Evolutionary conservation across 495 filamentous ascomycete species (phyloP).

Genomic region (Hypoxylon rickii): DNA sequence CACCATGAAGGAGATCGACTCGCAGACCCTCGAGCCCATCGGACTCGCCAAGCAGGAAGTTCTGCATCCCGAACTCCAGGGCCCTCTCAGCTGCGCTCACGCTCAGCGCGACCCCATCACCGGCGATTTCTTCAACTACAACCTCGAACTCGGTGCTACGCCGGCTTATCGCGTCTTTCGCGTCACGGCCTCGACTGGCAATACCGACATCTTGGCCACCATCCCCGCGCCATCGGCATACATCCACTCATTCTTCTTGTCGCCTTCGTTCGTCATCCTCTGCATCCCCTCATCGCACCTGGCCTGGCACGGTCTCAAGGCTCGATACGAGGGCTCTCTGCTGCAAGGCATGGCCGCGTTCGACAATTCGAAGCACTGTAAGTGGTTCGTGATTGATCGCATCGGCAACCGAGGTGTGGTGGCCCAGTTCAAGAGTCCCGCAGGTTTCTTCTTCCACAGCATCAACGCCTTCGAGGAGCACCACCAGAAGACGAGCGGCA

Average conservation of each 20-base stretch:
- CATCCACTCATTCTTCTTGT: slow-evolving; percentile 75
- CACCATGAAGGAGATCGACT: slow-evolving; percentile 63
- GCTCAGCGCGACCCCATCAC: slow-evolving; percentile 70
- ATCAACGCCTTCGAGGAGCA: slow-evolving; percentile 73
- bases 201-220: slow-evolving; percentile 71
- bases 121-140: slow-evolving; percentile 80
- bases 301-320: slow-evolving; percentile 50
- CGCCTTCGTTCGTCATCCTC: slow-evolving; percentile 66
- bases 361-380: slow-evolving; percentile 53
- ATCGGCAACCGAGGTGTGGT: slow-evolving; percentile 57
- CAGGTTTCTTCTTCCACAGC: slow-evolving; percentile 77
- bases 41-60: slow-evolving; percentile 57
- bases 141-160: slow-evolving; percentile 55
- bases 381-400: slow-evolving; percentile 74
- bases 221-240: slow-evolving; percentile 64
- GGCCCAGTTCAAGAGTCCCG: slow-evolving; percentile 59
- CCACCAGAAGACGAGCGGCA: slow-evolving; percentile 35
- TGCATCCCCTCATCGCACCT: slow-evolving; percentile 62
- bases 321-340: slow-evolving; percentile 62
- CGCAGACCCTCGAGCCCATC: slow-evolving; percentile 71
- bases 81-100: slow-evolving; percentile 67
- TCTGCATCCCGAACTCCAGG: slow-evolving; percentile 69
- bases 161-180: slow-evolving; percentile 67
- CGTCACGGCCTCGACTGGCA: slow-evolving; percentile 61
- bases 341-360: slow-evolving; percentile 59